Base-by-base conservation (phyloP, 768 basidiomycete genomes). In the Mycena sanguinolenta region DNA sequence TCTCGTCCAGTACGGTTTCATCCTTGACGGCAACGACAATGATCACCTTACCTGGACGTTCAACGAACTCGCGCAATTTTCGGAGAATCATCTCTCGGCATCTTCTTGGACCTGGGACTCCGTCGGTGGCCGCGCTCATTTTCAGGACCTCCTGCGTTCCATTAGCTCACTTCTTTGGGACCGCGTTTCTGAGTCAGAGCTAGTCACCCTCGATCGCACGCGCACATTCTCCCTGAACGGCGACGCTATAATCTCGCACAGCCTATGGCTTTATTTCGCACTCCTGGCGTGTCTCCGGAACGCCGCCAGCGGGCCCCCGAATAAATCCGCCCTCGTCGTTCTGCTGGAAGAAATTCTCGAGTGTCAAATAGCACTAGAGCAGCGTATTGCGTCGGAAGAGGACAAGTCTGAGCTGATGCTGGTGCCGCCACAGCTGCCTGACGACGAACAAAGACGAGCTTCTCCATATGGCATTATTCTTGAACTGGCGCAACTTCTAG, bases 1-100 rank as follows among this genome's bases (percentile, higher is more conserved):
- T 17, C 82, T 94, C 59, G 83, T 82, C 19, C 89, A 86, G 70
- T 95, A 95, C 77, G 94, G 94, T 0, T 95, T 95, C 76, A 77
- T 84, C 30, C 84, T 95, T n/a, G 90, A 94, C 54, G 89, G 84
- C 27, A 94, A 94, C 77, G 91, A 91, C 57, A 83, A 88, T 69
- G 92, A 94, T 74, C 76, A 81, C n/a, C 74, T 92, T 27, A 81
- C 77, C 8, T 88, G 86, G 84, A 78, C 79, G 16, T 55, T 79
- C 14, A 73, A 74, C 10, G 82, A 85, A 49, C 72, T 85, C 10
- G 65, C 64, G 30, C 57, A 67, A 44, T 67, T 70, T 58, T 61
- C 74, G 54, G 62, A 75, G 57, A 49, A 62, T 58, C 67, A 73
- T 55, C 46, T 65, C 5, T 54, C 62, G 28, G 30, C 44, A 57